Percentiles rank a stretch among this genome's conserved stretches.
phyloP scores from a whole-genome alignment of 352 stramenopile species.

The Pseudoperonospora humuli region DNA sequence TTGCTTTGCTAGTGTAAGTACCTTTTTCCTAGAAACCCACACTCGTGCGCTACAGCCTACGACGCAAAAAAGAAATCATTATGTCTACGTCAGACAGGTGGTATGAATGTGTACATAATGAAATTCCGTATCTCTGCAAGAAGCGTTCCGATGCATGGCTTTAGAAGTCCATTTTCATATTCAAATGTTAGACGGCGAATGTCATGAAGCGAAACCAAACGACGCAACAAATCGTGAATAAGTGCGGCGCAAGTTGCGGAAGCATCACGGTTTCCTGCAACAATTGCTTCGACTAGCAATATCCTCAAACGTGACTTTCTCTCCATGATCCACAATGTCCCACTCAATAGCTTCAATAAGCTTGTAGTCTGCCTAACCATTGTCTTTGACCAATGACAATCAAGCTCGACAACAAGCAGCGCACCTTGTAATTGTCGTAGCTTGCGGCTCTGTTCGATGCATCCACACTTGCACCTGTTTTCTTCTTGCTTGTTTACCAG shows the following conservation, averaged over 20 bases:
- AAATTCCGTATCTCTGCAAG: slow-evolving; percentile 51
- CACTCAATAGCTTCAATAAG: slow-evolving; percentile 82
- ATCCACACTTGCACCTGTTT: slow-evolving; percentile 12
- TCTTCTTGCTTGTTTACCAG: background rate
- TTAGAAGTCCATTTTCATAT: slow-evolving; percentile 46
- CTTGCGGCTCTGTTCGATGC: slow-evolving; percentile 9
- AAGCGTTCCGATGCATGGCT: slow-evolving; percentile 81
- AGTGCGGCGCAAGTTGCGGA: slow-evolving; percentile 70
- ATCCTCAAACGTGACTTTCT: slow-evolving; percentile 65
- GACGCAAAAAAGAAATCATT: background rate
- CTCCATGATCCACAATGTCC: slow-evolving; percentile 74
- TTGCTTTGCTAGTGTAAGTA: no score
- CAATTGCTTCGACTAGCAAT: slow-evolving; percentile 74
- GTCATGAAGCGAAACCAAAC: background rate
- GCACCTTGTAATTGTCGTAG: slow-evolving; percentile 9
- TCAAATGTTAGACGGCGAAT: background rate
- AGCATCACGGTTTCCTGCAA: slow-evolving; percentile 83
- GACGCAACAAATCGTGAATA: slow-evolving; percentile 52
- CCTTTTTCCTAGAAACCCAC: no score
- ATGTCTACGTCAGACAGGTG: background rate
- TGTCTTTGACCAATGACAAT: slow-evolving; percentile 68
- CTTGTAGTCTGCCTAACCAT: slow-evolving; percentile 66
- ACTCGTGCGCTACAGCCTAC: slow-evolving; percentile 89
- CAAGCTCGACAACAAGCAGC: slow-evolving; percentile 8
- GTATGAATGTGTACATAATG: background rate